A percentile compares a stretch with the other conserved stretches of the same genome.
These are phyloP conservation scores for Brettanomyces anomalus DNA, from an alignment of 805 yeast genomes.

Conservation along the genomic window DNA sequence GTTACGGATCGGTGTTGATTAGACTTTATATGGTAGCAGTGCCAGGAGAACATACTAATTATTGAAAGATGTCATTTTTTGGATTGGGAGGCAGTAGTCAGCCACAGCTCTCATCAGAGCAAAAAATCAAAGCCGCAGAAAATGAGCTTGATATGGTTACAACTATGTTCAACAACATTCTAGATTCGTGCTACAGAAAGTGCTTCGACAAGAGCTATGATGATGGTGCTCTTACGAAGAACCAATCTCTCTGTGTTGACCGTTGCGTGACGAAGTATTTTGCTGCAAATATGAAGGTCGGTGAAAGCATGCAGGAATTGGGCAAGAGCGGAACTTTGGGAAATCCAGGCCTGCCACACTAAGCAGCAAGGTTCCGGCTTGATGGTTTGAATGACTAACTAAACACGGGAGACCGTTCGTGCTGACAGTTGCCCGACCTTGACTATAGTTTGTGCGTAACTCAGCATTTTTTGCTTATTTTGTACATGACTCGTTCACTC, in stretches of 20 bases:
- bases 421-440: no score
- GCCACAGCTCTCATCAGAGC: slow-evolving; percentile 66
- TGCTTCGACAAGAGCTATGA: slow-evolving; percentile 63
- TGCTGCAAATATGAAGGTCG: slow-evolving; percentile 89
- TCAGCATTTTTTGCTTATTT: background rate
- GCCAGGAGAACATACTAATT: no score
- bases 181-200: slow-evolving; percentile 80
- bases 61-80: slow-evolving; percentile 48
- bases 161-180: slow-evolving; percentile 90
- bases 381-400: no score
- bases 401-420: no score
- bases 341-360: slow-evolving; percentile 3
- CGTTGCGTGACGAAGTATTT: slow-evolving; percentile 95
- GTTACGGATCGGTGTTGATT: no score
- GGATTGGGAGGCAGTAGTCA: slow-evolving; percentile 56
- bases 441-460: no score
- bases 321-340: slow-evolving; percentile 28
- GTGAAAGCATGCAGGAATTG: slow-evolving; percentile 49
- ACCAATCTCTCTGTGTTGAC: slow-evolving; percentile 81
- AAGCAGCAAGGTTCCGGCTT: background rate
- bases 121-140: slow-evolving; percentile 85
- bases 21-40: no score
- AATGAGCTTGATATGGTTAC: slow-evolving; percentile 96
- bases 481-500: background rate
- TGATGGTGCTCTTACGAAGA: slow-evolving; percentile 69